A percentile compares a stretch with the other conserved stretches of the same genome.
Conservation (phyloP, 2,329 filamentous ascomycete genomes). For the Botrytis cinerea region DNA sequence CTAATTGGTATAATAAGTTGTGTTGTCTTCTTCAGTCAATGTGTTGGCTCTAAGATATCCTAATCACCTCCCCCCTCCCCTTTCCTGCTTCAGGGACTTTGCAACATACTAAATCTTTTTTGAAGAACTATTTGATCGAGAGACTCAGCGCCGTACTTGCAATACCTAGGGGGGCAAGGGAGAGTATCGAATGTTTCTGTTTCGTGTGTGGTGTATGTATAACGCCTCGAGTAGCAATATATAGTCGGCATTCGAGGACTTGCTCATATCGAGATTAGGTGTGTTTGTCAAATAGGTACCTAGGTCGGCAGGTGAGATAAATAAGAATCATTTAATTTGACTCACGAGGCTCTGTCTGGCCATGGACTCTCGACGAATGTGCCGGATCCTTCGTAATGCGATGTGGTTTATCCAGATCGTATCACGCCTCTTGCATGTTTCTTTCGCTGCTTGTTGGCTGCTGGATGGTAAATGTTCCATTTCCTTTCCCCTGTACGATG, state of each 20-base stretch:
- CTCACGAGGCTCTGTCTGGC: not conserved
- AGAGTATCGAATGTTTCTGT: not conserved
- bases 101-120: not conserved
- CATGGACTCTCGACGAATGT: not conserved
- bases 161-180: not conserved
- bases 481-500: not conserved
- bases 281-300: not conserved
- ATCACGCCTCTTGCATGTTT: not conserved
- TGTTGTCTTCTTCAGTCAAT: not conserved
- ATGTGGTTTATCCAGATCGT: not conserved
- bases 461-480: not conserved
- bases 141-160: not conserved
- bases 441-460: not conserved
- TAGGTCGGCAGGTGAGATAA: not conserved
- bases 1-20: not conserved
- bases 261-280: not conserved
- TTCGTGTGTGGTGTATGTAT: not conserved
- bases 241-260: not conserved
- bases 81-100: not conserved
- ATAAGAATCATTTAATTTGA: not conserved
- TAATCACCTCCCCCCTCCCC: not conserved
- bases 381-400: not conserved
- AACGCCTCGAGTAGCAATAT: not conserved
- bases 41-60: not conserved
- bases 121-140: not conserved